A percentile compares a stretch with the other conserved stretches of the same genome.
Conservation (phyloP, 163 green algal species). For the Chlamydomonas reinhardtii region DNA sequence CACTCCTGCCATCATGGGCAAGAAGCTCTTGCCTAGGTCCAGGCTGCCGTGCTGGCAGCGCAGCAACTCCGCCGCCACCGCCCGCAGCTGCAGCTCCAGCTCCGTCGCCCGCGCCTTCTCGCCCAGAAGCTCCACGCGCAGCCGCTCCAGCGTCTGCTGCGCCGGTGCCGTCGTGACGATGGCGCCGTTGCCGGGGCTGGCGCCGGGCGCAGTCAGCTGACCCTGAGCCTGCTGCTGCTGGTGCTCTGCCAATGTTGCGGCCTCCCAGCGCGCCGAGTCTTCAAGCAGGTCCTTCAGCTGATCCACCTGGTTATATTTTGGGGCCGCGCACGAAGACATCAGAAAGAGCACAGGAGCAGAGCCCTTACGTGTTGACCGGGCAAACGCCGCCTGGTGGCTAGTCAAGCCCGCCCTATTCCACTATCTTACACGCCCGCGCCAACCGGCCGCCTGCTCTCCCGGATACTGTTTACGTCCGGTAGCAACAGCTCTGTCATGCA, state of each 20-base stretch:
- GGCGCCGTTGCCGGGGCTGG: not conserved
- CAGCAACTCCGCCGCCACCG: conserved; percentile 73
- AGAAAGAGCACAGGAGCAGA: no score
- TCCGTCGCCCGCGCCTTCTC: conserved; percentile 57
- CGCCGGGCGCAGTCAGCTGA: not conserved
- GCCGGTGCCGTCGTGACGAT: not conserved
- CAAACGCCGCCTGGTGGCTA: no score
- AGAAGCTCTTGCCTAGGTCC: conserved; percentile 52
- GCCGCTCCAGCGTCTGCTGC: not conserved
- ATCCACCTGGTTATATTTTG: conserved; percentile 57
- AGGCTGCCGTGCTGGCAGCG: conserved; percentile 56
- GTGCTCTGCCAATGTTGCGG: conserved; percentile 3
- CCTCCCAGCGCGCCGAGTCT: conserved; percentile 69
- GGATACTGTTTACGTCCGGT: no score
- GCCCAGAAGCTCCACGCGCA: conserved; percentile 60
- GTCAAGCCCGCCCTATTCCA: no score
- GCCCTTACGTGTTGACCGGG: no score
- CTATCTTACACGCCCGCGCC: no score
- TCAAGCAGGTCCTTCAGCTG: conserved; percentile 79
- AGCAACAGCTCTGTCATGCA: no score
- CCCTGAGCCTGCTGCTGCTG: conserved; percentile 3
- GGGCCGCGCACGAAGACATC: no score
- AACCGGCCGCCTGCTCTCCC: no score
- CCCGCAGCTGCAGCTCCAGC: conserved; percentile 71
- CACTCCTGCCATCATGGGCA: conserved; percentile 72